Evolutionary conservation across 495 filamentous ascomycete genomes (phyloP).

Genomic region (Neurospora tetrasperma): DNA sequence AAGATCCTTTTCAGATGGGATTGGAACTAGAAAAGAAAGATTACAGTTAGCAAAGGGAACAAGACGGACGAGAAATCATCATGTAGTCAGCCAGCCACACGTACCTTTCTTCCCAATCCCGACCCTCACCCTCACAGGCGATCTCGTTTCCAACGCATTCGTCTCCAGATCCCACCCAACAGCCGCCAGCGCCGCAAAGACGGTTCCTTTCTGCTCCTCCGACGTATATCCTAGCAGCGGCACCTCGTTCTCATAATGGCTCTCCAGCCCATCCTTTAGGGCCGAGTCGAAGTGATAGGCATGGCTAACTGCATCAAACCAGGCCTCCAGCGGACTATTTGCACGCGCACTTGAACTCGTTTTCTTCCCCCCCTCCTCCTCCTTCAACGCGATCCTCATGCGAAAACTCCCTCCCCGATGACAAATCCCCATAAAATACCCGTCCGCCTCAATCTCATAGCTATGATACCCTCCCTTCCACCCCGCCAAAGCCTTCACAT

Average conservation of each 20-base stretch:
- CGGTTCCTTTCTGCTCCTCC: conserved; percentile 22
- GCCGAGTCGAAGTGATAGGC: conserved; percentile 33
- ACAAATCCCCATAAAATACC: conserved; percentile 48
- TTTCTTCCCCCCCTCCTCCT: conserved; percentile 20
- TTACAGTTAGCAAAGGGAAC: background rate
- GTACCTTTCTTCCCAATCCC: conserved; percentile 22
- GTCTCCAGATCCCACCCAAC: conserved; percentile 37
- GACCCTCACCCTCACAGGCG: conserved; percentile 21
- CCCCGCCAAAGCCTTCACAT: conserved; percentile 20
- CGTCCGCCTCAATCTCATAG: conserved; percentile 38
- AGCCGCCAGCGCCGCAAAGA: conserved; percentile 22
- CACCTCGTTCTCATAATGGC: conserved; percentile 26
- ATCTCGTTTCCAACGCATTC: conserved; percentile 34
- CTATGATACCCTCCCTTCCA: conserved; percentile 34
- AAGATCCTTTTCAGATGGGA: background rate
- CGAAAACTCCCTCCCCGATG: conserved; percentile 32
- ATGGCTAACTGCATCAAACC: conserved; percentile 60
- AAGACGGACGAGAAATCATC: background rate
- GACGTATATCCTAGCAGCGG: conserved; percentile 23
- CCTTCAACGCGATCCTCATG: conserved; percentile 54
- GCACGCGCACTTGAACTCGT: conserved; percentile 16
- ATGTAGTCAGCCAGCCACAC: conserved; percentile 1
- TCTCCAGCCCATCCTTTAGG: conserved; percentile 24
- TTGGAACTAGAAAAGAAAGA: background rate
- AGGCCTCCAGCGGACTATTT: conserved; percentile 52